Conservation (phyloP, 2,329 filamentous ascomycete genomes). For the Aureobasidium uvarum region DNA sequence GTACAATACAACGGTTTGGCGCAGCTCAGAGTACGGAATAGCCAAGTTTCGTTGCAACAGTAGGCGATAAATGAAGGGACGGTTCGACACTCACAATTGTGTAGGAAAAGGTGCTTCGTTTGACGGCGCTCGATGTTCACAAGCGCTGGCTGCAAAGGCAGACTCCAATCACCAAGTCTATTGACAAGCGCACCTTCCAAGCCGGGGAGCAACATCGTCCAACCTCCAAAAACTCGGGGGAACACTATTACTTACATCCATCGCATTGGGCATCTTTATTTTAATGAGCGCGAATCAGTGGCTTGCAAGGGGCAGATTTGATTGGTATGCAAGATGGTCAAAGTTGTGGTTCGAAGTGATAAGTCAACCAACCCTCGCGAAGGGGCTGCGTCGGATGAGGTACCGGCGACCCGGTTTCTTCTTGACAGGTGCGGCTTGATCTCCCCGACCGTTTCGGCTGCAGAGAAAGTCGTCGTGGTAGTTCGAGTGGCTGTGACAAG, state of each 20-base stretch:
- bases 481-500: not conserved
- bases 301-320: constrained; percentile 25
- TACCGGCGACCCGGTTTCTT: constrained; percentile 18
- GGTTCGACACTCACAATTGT: constrained; percentile 6
- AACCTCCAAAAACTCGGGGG: not conserved
- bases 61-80: not conserved
- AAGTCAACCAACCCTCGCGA: constrained; percentile 13
- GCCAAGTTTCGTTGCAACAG: not conserved
- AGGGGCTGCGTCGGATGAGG: constrained; percentile 5
- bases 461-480: constrained; percentile 1
- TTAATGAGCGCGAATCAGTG: constrained; percentile 12
- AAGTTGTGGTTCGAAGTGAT: constrained; percentile 21
- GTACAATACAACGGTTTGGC: not conserved
- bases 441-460: constrained; percentile 22
- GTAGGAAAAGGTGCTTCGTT: not conserved
- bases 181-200: constrained; percentile 14
- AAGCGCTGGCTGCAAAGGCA: not conserved
- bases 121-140: not conserved
- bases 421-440: constrained; percentile 13
- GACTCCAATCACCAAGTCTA: constrained; percentile 10
- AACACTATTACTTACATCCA: constrained; percentile 23
- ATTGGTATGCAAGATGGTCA: constrained; percentile 23
- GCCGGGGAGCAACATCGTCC: constrained; percentile 4
- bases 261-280: constrained; percentile 4
- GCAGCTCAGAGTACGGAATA: not conserved